Percentiles rank a stretch among this genome's conserved stretches.
Conservation (phyloP, 2,329 filamentous ascomycete species). For the Didymella pinodella region DNA sequence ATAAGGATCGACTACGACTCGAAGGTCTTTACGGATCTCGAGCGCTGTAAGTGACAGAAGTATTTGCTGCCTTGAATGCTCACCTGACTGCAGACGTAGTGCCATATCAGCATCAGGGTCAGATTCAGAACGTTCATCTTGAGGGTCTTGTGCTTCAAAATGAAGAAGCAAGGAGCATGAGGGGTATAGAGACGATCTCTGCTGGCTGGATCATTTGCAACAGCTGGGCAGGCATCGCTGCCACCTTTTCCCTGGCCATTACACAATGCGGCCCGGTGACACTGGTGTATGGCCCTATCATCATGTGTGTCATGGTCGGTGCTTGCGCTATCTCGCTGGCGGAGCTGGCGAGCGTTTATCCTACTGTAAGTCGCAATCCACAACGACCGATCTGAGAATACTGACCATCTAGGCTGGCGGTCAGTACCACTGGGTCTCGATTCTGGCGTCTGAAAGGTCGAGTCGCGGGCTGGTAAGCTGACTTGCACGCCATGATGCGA, state of each 20-base stretch:
- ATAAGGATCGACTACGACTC: not conserved
- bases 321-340: constrained; percentile 23
- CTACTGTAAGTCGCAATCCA: constrained; percentile 20
- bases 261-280: constrained; percentile 25
- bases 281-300: constrained; percentile 26
- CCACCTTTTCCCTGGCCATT: constrained; percentile 25
- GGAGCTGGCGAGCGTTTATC: constrained; percentile 47
- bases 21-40: not conserved
- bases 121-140: constrained; percentile 16
- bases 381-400: no score
- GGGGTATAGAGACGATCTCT: constrained; percentile 25
- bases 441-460: constrained; percentile 54
- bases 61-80: not conserved
- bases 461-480: constrained; percentile 22
- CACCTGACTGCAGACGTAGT: not conserved
- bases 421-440: constrained; percentile 32
- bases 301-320: constrained; percentile 25
- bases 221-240: constrained; percentile 28
- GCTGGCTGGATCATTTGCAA: constrained; percentile 31
- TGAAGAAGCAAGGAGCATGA: constrained; percentile 22
- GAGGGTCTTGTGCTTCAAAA: constrained; percentile 20
- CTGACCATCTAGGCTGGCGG: constrained; percentile 25
- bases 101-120: constrained; percentile 17
- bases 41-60: not conserved
- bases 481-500: not conserved